Base-by-base conservation (phyloP, 306 rosid genomes). In the Lathyrus tuberosus region DNA sequence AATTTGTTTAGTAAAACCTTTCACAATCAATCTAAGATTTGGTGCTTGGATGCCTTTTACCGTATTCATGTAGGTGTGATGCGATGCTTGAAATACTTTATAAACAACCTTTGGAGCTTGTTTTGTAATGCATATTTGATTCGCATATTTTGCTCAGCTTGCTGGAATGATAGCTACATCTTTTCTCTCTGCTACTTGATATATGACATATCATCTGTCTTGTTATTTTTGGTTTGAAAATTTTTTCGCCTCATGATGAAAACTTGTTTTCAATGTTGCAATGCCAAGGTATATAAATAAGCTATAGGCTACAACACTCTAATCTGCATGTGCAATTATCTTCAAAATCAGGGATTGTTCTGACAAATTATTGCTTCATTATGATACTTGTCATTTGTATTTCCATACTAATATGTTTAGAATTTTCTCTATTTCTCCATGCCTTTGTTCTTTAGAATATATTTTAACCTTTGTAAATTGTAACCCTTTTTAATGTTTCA, bases 361-460 rank as follows among this genome's bases (percentile, higher is more conserved):
- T 31, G 52, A 42, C 20, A 12, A 12, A 10, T 76, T 70, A 13
- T 30, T 62, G 35, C 44, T 35, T 46, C 35, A 64, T 9, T 54
- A 41, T 44, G 72, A 70, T 70, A n/a, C 67, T 35, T 43, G 61
- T 56, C 72, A 44, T 64, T 52, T 78, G 18, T 13, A 71, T 24
- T 46, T 70, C 60, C 48, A 40, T 77, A 43, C 31, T 41, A 22
- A 46, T n/a, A 14, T n/a, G 60, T 65, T 71, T 64, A 31, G 17
- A 77, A n/a, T 12, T 8, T 33, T 62, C 30, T 26, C 30, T 26
- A 26, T 26, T 26, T 26, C 56, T 37, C 7, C 22, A 48, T 65
- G 48, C 77, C 58, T 78, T 65, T 43, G n/a, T 41, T 62, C 10
- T 10, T 26, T 43, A 40, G 33, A 73, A 37, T 24, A 38, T 54